These are phyloP conservation scores for Dunaliella sp. DNA, from an alignment of 139 green algal species.

Conservation along the genomic window DNA sequence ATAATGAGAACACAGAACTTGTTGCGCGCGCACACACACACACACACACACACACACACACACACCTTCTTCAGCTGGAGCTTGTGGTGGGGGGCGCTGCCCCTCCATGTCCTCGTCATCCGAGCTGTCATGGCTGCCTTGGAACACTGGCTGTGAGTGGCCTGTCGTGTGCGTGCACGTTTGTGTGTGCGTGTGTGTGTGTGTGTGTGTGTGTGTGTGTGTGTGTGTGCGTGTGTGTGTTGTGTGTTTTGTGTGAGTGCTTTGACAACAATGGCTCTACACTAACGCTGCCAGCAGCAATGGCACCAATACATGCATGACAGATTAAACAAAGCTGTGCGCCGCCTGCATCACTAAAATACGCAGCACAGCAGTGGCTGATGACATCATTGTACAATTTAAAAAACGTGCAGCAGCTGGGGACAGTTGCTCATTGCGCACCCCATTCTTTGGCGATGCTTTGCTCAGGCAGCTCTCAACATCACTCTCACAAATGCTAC, in stretches of 20 bases:
- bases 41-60: neutral
- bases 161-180: neutral
- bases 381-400: neutral
- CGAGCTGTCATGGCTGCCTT: neutral
- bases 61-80: neutral
- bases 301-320: neutral
- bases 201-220: neutral
- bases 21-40: neutral
- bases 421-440: neutral
- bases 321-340: neutral
- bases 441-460: neutral
- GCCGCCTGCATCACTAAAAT: neutral
- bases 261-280: neutral
- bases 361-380: neutral
- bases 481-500: too few species aligned
- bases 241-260: neutral
- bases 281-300: neutral
- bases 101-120: neutral
- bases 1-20: too few species aligned
- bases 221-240: neutral
- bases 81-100: neutral
- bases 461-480: neutral
- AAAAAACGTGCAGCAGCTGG: neutral
- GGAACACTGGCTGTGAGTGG: neutral
- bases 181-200: neutral